Evolutionary conservation across 2,329 filamentous ascomycete species (phyloP).

Genomic region (Colletotrichum chlorophyti): DNA sequence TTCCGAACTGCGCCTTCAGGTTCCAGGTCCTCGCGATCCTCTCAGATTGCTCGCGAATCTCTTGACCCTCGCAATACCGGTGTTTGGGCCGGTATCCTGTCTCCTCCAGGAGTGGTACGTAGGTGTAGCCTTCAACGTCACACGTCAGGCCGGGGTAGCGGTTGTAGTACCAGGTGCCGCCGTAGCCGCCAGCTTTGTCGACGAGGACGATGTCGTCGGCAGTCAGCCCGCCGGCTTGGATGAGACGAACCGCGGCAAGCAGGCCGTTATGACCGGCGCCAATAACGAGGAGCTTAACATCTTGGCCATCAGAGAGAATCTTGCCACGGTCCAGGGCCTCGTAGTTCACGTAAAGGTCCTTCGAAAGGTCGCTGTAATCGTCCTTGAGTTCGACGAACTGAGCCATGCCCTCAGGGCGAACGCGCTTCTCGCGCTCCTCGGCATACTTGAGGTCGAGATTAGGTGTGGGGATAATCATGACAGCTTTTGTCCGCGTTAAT

Average conservation of each 20-base stretch:
- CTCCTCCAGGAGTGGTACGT: slow-evolving; percentile 22
- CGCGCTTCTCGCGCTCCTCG: slow-evolving; percentile 41
- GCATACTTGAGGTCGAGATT: slow-evolving; percentile 34
- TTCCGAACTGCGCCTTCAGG: slow-evolving; percentile 49
- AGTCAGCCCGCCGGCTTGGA: slow-evolving; percentile 31
- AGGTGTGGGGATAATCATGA: background rate
- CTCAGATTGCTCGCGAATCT: slow-evolving; percentile 50
- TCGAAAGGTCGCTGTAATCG: slow-evolving; percentile 30
- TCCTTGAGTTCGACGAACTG: slow-evolving; percentile 40
- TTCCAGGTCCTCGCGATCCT: slow-evolving; percentile 47
- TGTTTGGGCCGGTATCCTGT: slow-evolving; percentile 15
- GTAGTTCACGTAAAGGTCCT: slow-evolving; percentile 44
- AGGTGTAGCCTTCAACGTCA: slow-evolving; percentile 55
- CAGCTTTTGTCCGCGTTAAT: background rate
- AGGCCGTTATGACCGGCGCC: slow-evolving; percentile 44
- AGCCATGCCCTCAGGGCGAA: slow-evolving; percentile 36
- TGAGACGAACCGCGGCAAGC: slow-evolving; percentile 35
- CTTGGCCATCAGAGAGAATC: slow-evolving; percentile 34
- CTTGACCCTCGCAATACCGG: slow-evolving; percentile 42
- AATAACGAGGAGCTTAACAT: slow-evolving; percentile 39
- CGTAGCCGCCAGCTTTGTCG: slow-evolving; percentile 50
- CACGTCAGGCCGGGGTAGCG: slow-evolving; percentile 57
- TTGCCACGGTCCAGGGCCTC: slow-evolving; percentile 34
- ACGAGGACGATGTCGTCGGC: slow-evolving; percentile 46
- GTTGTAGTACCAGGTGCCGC: slow-evolving; percentile 61